phyloP scores from a whole-genome alignment of 2,329 filamentous ascomycete species.

The Colletotrichum tropicicola region DNA sequence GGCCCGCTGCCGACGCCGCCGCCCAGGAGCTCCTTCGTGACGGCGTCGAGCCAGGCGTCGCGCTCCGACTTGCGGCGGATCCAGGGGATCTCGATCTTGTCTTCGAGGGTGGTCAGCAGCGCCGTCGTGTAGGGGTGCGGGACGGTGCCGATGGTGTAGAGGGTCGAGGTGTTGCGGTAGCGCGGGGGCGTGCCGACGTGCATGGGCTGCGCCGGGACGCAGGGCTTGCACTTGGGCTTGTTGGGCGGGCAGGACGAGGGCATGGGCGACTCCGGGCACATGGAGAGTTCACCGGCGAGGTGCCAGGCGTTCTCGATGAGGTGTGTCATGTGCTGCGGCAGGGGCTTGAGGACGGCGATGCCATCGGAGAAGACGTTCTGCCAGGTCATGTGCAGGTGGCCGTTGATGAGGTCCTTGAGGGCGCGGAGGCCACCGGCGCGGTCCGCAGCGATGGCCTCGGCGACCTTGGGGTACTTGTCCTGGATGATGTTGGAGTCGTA shows the following conservation, averaged over 20 bases:
- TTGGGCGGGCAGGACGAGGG: slow-evolving; percentile 88
- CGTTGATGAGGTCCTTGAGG: slow-evolving; percentile 80
- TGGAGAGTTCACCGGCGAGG: slow-evolving; percentile 78
- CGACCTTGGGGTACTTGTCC: slow-evolving; percentile 73
- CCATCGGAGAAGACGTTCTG: slow-evolving; percentile 81
- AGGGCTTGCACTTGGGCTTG: slow-evolving; percentile 76
- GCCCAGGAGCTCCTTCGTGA: slow-evolving; percentile 76
- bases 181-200: slow-evolving; percentile 71
- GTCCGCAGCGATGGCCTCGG: slow-evolving; percentile 65
- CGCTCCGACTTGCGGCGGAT: slow-evolving; percentile 75
- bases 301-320: slow-evolving; percentile 75
- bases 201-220: slow-evolving; percentile 71
- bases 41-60: slow-evolving; percentile 79
- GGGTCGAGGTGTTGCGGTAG: slow-evolving; percentile 75
- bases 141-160: slow-evolving; percentile 87
- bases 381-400: slow-evolving; percentile 87
- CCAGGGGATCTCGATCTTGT: slow-evolving; percentile 69
- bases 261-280: slow-evolving; percentile 78
- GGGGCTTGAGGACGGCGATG: slow-evolving; percentile 83
- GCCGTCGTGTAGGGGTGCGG: slow-evolving; percentile 91
- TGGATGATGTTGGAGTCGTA: slow-evolving; percentile 74
- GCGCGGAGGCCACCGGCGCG: slow-evolving; percentile 68
- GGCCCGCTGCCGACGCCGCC: slow-evolving; percentile 68
- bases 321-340: slow-evolving; percentile 77
- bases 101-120: slow-evolving; percentile 70